Conservation (phyloP, 768 basidiomycete species). For the Podaxis rugospora region DNA sequence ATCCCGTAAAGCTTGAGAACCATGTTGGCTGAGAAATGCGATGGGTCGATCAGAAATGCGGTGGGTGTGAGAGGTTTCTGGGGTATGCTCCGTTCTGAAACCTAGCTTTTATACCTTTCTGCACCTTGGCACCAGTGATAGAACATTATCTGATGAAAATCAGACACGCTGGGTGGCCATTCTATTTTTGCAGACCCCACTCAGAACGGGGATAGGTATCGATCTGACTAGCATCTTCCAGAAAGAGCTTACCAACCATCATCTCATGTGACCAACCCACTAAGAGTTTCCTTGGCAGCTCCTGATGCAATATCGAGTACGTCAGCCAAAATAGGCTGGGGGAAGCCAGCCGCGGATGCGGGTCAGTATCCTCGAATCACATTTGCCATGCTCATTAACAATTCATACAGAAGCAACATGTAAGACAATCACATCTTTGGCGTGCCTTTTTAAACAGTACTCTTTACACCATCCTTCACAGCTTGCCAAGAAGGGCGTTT, state of each 20-base stretch:
- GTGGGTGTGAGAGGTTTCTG: background rate
- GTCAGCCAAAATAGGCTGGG: too few species aligned
- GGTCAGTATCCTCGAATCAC: too few species aligned
- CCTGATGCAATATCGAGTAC: too few species aligned
- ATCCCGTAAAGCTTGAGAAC: conserved; percentile 30
- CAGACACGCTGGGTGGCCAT: too few species aligned
- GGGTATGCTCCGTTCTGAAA: background rate
- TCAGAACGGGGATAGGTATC: too few species aligned
- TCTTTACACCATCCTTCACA: conserved; percentile 17
- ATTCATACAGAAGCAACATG: too few species aligned
- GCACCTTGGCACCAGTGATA: too few species aligned
- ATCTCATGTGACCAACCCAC: background rate
- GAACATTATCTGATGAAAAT: too few species aligned
- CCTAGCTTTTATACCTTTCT: background rate
- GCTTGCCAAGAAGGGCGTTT: conserved; percentile 18
- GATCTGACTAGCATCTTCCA: background rate
- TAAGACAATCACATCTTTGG: background rate
- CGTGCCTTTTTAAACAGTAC: background rate
- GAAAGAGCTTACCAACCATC: background rate
- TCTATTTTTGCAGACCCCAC: too few species aligned
- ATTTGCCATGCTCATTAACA: too few species aligned
- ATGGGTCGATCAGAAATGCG: background rate
- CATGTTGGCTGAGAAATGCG: conserved; percentile 17
- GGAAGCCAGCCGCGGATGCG: too few species aligned
- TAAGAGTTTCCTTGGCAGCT: background rate